A percentile compares a stretch with the other conserved stretches of the same genome.
Conservation (phyloP, 768 basidiomycete genomes). For the Mycena latifolia region DNA sequence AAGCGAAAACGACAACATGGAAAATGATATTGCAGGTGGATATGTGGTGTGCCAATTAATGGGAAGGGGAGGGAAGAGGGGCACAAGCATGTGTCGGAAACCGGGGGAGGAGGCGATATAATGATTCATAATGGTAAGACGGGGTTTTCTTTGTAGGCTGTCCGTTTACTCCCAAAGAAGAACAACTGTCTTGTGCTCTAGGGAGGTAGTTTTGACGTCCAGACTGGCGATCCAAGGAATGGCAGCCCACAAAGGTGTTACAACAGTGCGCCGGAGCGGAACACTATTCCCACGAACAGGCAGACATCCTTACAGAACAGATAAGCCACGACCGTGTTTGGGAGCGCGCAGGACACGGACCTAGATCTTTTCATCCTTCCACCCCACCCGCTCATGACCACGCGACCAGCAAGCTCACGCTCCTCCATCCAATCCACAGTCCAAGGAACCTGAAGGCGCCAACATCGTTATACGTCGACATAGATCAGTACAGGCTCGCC, state of each 20-base stretch:
- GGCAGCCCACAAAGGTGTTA: conserved; percentile 39
- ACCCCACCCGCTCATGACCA: conserved; percentile 40
- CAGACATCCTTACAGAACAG: conserved; percentile 27
- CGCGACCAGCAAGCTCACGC: conserved; percentile 25
- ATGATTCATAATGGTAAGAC: conserved; percentile 36
- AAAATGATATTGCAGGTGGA: conserved; percentile 40
- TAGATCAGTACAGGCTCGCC: conserved; percentile 97
- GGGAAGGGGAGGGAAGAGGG: conserved; percentile 36
- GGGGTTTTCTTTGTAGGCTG: conserved; percentile 32
- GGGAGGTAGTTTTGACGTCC: conserved; percentile 38
- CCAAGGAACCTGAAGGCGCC: conserved; percentile 16
- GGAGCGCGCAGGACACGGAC: conserved; percentile 34
- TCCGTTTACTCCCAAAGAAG: conserved; percentile 34
- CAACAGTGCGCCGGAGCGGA: conserved; percentile 38
- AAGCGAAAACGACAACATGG: conserved; percentile 58
- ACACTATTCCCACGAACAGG: conserved; percentile 40
- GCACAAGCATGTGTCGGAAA: conserved; percentile 21
- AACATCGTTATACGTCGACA: conserved; percentile 76
- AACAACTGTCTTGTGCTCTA: conserved; percentile 39
- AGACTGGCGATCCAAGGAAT: conserved; percentile 37
- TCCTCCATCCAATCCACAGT: conserved; percentile 32
- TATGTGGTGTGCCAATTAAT: conserved; percentile 34
- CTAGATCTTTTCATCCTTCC: conserved; percentile 48
- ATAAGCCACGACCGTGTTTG: background rate
- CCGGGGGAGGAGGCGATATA: conserved; percentile 28